Percentiles rank a stretch among this genome's conserved stretches.
Evolutionary conservation across 164 flowering plant genomes (phyloP).

Genomic region (Stephania japonica): DNA sequence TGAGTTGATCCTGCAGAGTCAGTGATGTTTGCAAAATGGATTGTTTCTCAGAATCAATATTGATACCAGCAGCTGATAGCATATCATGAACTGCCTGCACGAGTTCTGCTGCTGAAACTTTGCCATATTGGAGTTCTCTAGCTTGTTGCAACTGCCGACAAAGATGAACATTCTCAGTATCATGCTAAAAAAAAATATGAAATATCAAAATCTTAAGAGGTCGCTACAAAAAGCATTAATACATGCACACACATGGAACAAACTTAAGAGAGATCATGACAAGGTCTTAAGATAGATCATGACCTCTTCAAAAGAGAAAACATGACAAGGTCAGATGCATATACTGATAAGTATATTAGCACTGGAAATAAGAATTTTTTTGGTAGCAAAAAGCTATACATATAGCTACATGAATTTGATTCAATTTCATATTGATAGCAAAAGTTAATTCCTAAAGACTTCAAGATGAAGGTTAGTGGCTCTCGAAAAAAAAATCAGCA

Average conservation of each 20-base stretch:
- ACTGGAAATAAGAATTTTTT: background rate
- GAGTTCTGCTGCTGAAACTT: constrained; percentile 74
- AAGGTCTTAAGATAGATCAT: too few relatives aligned
- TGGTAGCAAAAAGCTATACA: background rate
- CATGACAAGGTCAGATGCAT: background rate
- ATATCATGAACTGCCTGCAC: constrained; percentile 94
- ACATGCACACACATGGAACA: background rate
- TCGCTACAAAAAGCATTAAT: background rate
- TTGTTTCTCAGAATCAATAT: constrained; percentile 78
- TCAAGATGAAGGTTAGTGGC: background rate
- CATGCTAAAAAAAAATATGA: background rate
- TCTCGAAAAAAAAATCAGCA: too few relatives aligned
- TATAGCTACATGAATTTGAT: too few relatives aligned
- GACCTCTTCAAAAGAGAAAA: too few relatives aligned
- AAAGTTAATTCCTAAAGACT: background rate
- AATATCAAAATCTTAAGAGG: background rate
- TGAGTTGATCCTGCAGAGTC: constrained; percentile 71
- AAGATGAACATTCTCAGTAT: constrained; percentile 4
- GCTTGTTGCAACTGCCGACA: constrained; percentile 25
- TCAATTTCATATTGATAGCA: too few relatives aligned
- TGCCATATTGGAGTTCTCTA: constrained; percentile 62
- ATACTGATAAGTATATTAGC: background rate
- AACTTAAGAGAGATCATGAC: background rate
- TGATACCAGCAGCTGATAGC: constrained; percentile 87
- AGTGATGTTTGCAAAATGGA: constrained; percentile 61